A percentile compares a stretch with the other conserved stretches of the same genome.
phyloP scores from a whole-genome alignment of 768 basidiomycete genomes.

The Phlebiopsis gigantea region DNA sequence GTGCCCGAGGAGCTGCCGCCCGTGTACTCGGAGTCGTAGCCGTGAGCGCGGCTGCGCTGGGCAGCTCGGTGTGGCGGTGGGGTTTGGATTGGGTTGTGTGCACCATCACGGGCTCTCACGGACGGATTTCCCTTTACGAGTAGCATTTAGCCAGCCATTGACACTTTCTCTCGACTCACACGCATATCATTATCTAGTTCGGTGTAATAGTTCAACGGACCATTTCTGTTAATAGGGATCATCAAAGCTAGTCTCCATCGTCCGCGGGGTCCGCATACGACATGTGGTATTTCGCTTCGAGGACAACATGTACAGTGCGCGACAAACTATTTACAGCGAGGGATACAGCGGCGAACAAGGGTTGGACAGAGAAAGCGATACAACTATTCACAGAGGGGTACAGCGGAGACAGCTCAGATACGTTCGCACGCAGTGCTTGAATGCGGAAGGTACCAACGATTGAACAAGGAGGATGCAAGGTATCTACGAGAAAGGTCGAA shows the following conservation, averaged over 20 bases:
- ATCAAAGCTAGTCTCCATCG: background rate
- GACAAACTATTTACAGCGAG: background rate
- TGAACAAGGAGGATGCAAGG: background rate
- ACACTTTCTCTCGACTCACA: background rate
- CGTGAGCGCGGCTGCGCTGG: background rate
- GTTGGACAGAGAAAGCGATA: background rate
- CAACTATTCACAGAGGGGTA: too few relatives aligned
- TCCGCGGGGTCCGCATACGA: background rate
- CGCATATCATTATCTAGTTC: background rate
- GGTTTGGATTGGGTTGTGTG: background rate
- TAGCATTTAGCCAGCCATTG: too few relatives aligned
- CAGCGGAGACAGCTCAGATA: too few relatives aligned
- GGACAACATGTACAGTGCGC: too few relatives aligned
- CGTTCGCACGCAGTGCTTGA: too few relatives aligned
- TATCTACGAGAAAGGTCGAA: background rate
- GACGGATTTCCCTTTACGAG: too few relatives aligned
- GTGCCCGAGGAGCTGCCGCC: conserved; percentile 8
- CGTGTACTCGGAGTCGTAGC: conserved; percentile 12
- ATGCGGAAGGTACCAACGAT: background rate
- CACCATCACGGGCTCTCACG: too few relatives aligned
- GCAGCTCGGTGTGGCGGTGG: background rate
- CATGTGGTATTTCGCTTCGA: background rate
- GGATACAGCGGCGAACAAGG: background rate
- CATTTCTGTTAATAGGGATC: too few relatives aligned
- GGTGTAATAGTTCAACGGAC: background rate